Conservation (phyloP, 495 filamentous ascomycete genomes). For the Penicillium mononematosum region DNA sequence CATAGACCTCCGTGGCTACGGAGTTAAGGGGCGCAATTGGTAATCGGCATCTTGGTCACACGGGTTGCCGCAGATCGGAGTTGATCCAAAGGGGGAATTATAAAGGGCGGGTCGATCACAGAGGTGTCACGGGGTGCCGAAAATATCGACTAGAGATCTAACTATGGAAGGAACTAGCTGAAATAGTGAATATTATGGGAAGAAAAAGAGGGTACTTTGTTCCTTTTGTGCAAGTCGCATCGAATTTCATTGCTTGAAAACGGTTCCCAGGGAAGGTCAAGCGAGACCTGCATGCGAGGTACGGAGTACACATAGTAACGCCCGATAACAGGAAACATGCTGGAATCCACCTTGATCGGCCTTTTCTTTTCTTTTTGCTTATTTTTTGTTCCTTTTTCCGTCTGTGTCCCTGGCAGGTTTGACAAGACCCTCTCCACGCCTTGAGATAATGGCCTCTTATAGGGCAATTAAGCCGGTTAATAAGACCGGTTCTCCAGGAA, state of each 20-base stretch:
- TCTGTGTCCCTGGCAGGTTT: conserved; percentile 29
- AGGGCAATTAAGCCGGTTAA: neutral
- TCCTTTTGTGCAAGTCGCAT: neutral
- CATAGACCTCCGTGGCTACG: neutral
- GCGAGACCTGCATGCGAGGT: conserved; percentile 10
- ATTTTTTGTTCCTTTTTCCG: conserved; percentile 15
- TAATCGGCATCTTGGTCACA: conserved; percentile 8
- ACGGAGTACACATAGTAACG: neutral
- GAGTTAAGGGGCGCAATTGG: neutral
- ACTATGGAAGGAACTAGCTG: neutral
- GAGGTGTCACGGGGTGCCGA: conserved; percentile 9
- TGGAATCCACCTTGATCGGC: conserved; percentile 18
- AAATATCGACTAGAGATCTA: conserved; percentile 10
- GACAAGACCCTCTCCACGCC: conserved; percentile 12
- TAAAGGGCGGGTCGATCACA: neutral
- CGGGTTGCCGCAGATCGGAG: conserved; percentile 14
- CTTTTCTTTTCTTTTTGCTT: conserved; percentile 5
- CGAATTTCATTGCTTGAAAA: neutral
- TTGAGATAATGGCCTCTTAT: neutral
- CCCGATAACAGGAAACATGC: conserved; percentile 7
- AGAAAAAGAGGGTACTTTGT: neutral
- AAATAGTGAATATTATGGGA: neutral
- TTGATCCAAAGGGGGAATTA: neutral
- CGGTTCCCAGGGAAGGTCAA: conserved; percentile 4
- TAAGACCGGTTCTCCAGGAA: conserved; percentile 10